Evolutionary conservation across 1,139 yeast species (phyloP), one percentile per base, ranked within the genome.

Genomic region (Candida anutae): DNA sequence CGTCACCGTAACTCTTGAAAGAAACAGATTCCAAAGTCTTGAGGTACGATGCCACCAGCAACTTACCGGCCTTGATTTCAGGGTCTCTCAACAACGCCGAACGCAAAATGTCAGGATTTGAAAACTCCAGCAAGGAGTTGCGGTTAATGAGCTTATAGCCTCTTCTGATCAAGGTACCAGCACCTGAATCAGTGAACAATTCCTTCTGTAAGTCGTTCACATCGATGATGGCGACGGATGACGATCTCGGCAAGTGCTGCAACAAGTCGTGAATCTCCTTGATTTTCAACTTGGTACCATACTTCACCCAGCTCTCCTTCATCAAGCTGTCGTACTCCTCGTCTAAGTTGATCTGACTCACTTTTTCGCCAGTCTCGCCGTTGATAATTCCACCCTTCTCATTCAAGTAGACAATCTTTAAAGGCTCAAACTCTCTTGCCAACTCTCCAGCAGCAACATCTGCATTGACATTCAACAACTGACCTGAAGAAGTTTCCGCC

Each of bases 371-470:
- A 16, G 95, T 82, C 43, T 71, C 76, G 32, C 98, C 97, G 50
- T 90, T 87, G 49, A 85, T 77, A 39, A 90, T 81, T 37, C 98
- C 99, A 42, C 99, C 99, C 59, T 90, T 90, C 58, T 90, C 99
- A 56, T 88, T 88, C 55, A 90, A 66, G 53, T 90, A 90, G 27
- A 93, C 98, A 41, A 90, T 88, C 58, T 90, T 90, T 52, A 90
- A 74, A 11, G 99, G 99, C 58, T 90, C 95, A 44, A 90, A 83
- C 34, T 84, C 95, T 52, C 97, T 75, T 14, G 98, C 97, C 42
- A 90, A 72, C 58, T 90, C 97, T 43, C 96, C 94, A 27, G 99
- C 99, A 24, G 98, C 98, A 30, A 90, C 96, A 51, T 90, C 99
- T 5, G 99, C 99, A 53, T 90, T 90, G 37, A 90, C 98, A 48